phyloP scores from a whole-genome alignment of 2,329 filamentous ascomycete genomes.

The Aspergillus proliferans region DNA sequence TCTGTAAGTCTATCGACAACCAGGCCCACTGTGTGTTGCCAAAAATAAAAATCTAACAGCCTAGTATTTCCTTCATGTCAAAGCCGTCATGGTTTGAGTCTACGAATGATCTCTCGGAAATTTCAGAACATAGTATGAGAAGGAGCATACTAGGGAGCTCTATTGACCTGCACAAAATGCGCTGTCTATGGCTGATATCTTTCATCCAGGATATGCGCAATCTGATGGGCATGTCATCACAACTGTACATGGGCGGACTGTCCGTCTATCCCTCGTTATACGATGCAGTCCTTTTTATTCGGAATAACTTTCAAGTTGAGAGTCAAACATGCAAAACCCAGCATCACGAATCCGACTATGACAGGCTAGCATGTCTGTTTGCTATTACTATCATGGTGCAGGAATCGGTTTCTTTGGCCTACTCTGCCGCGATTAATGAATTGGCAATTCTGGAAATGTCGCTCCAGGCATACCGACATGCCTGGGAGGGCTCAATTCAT shows the following conservation, averaged over 20 bases:
- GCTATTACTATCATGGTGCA: slow-evolving; percentile 15
- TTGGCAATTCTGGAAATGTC: slow-evolving; percentile 5
- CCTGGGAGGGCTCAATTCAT: slow-evolving; percentile 9
- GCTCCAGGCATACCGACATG: slow-evolving; percentile 2
- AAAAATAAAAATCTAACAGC: no score
- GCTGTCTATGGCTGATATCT: slow-evolving; percentile 24
- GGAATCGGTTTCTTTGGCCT: slow-evolving; percentile 9
- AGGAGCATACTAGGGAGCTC: neutral
- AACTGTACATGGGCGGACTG: slow-evolving; percentile 9
- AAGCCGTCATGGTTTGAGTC: slow-evolving; percentile 24
- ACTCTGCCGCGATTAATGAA: neutral
- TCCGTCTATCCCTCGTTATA: slow-evolving; percentile 9
- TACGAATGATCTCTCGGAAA: slow-evolving; percentile 14
- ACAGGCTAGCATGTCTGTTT: slow-evolving; percentile 12
- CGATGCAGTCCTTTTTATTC: slow-evolving; percentile 5
- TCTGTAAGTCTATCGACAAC: slow-evolving; percentile 15
- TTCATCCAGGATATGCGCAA: slow-evolving; percentile 25
- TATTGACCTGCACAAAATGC: slow-evolving; percentile 19
- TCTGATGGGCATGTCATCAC: slow-evolving; percentile 14
- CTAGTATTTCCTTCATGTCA: slow-evolving; percentile 22
- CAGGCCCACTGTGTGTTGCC: neutral
- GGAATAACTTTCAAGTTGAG: neutral
- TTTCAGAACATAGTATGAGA: slow-evolving; percentile 3
- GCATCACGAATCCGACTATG: slow-evolving; percentile 1
- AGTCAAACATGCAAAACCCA: neutral